These are phyloP conservation scores for Lodderomyces margitis DNA, from an alignment of 1,139 yeast genomes.

Conservation along the genomic window DNA sequence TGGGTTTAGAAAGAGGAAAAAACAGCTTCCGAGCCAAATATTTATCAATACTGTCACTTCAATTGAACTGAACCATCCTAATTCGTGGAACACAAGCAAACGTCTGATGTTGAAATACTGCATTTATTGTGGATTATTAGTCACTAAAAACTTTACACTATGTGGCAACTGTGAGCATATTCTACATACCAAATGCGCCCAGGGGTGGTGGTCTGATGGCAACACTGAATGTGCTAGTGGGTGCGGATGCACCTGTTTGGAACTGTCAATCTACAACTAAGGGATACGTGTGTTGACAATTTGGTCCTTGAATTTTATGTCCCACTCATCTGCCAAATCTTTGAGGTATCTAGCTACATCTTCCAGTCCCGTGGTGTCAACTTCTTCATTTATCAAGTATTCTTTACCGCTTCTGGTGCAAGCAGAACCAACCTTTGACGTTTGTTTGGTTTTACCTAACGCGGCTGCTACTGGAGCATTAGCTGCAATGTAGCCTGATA, in stretches of 20 bases:
- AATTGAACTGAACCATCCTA: constrained; percentile 21
- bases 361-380: constrained; percentile 62
- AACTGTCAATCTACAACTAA: constrained; percentile 15
- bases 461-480: constrained; percentile 62
- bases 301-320: constrained; percentile 61
- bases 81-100: constrained; percentile 35
- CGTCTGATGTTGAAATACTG: constrained; percentile 44
- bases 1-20: constrained; percentile 34
- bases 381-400: constrained; percentile 51
- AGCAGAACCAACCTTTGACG: constrained; percentile 73
- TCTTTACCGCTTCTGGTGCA: constrained; percentile 63
- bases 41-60: constrained; percentile 28
- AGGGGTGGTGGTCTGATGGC: constrained; percentile 66
- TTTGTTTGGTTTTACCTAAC: constrained; percentile 41
- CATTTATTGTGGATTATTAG: constrained; percentile 61
- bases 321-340: constrained; percentile 56
- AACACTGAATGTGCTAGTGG: constrained; percentile 75
- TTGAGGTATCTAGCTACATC: constrained; percentile 65
- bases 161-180: constrained; percentile 80
- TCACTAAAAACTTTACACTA: constrained; percentile 59
- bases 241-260: constrained; percentile 78
- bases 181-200: constrained; percentile 75
- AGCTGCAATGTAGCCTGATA: constrained; percentile 86
- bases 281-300: constrained; percentile 47
- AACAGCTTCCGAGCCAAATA: constrained; percentile 19